Evolutionary conservation across 805 yeast genomes (phyloP).

Genomic region (Suhomyces emberorum): DNA sequence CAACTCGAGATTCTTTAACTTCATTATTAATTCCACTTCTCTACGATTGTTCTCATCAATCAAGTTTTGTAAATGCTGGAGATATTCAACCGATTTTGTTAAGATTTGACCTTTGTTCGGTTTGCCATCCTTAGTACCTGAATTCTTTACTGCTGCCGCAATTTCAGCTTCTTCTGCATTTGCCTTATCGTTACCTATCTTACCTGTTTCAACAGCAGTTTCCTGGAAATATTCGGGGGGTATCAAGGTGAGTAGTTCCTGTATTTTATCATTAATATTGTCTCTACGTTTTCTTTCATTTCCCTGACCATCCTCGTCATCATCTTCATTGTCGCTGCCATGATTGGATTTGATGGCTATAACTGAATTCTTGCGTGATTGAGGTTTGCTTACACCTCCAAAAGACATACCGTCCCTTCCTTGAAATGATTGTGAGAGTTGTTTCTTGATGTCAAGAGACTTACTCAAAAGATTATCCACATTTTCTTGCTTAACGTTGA

Average conservation of each 20-base stretch:
- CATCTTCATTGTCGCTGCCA: constrained; percentile 16
- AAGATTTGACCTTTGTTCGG: constrained; percentile 83
- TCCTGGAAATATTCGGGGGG: constrained; percentile 35
- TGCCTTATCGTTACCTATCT: constrained; percentile 7
- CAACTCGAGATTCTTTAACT: constrained; percentile 53
- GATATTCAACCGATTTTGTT: constrained; percentile 71
- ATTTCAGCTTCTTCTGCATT: constrained; percentile 21
- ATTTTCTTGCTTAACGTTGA: constrained; percentile 26
- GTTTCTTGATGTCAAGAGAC: constrained; percentile 38
- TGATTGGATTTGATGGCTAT: constrained; percentile 21
- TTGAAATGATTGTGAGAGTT: constrained; percentile 37
- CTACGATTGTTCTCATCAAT: constrained; percentile 77
- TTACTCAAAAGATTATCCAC: constrained; percentile 25
- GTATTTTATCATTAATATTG: constrained; percentile 43
- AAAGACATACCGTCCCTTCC: constrained; percentile 14
- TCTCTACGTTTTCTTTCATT: constrained; percentile 43
- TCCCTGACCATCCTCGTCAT: constrained; percentile 30
- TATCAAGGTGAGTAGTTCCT: constrained; percentile 37
- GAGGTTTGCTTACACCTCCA: constrained; percentile 39
- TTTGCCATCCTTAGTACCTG: constrained; percentile 77
- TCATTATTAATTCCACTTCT: constrained; percentile 70
- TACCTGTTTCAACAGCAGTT: constrained; percentile 25
- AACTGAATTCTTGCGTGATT: constrained; percentile 33
- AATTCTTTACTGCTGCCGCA: constrained; percentile 29
- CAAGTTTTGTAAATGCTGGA: constrained; percentile 60